Base-by-base conservation (phyloP, 371 early-diverging fungal genomes). In the Lichtheimia corymbifera region DNA sequence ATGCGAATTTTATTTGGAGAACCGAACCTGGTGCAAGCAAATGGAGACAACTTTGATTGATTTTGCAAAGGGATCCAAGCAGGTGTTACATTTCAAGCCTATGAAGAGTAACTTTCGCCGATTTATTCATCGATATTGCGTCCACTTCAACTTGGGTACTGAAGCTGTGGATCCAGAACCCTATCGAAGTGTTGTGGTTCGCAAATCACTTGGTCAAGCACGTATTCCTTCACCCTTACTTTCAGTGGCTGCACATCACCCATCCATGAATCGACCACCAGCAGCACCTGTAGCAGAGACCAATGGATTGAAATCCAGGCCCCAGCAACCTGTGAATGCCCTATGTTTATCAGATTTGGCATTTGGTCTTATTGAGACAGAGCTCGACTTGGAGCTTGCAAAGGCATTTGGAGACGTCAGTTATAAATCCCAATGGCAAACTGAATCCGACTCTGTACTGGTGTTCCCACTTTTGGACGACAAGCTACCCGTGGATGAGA, bases 141-240 rank as follows among this genome's bases (percentile, higher is more conserved):
- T 82, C 15, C 83, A 83, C 53, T 91, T 90, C 66, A 76, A 83
- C 41, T 60, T 90, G 20, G 66, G 71, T 0, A 88, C 91, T 18
- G 86, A 86, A 55, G 86, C 89, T 2, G 75, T 90, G 13, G 93
- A 92, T 70, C 77, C 77, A 13, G 93, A 91, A 66, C 92, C 93
- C 0, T 72, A 83, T 40, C 82, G 93, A 30, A 88, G 84, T 30
- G 88, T 91, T 5, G 70, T 87, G 27, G 61, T 92, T 64, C 85
- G 83, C 25, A 74, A 89, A 71, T 68, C 72, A 9, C 61, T 68
- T 4, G 79, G 79, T 25, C 53, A 63, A 11, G 53, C 68, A 14
- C 55, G 76, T 14, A 57, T 78, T 0, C 82, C 82, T 5, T 54
- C 78, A 4, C 67, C 74, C 27, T 59, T 78, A 7, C 51, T 81